Evolutionary conservation across 495 filamentous ascomycete genomes (phyloP), one percentile per base, ranked within the genome.

Genomic region (Clohesyomyces aquaticus): DNA sequence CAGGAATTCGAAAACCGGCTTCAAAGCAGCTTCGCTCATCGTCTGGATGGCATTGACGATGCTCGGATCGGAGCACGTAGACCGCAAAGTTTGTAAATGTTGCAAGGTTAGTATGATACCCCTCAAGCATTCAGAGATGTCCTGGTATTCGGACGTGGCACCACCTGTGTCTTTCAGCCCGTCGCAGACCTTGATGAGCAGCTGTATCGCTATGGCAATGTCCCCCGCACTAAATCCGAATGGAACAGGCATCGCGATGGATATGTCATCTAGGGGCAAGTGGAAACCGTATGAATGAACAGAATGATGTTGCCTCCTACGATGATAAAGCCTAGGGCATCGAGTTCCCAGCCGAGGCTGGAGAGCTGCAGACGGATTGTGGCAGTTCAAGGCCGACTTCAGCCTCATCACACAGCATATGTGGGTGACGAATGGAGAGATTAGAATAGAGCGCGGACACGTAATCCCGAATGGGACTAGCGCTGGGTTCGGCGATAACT

Each of bases 161-260:
- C 50, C 50, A 8, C 50, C 26, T 14, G 50, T 28, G 2, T 28
- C 23, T 12, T 32, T 27, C 10, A 54, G 50, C 3, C 26, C 50
- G 29, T 35, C n/a, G 26, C 38, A 54, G 26, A 54, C 50, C 38
- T 11, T 32, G 25, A 28, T 14, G 50, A 54, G 26, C 9, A 54
- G 26, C 22, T 54, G 12, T n/a, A 54, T 32, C 4, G 50, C 26
- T 32, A n/a, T 29, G 14, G 50, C 50, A 32, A 28, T 29, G 50
- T 54, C 50, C n/a, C 50, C 27, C 16, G 50, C 50, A 10, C 50
- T 54, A 11, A 16, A 54, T 11, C 50, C 50, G n/a, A 54, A 54
- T 10, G 50, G 25, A 28, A 54, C 50, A 14, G 50, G 50, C 50
- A 54, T 54, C 18, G 18, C n/a, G n/a, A n/a, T n/a, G n/a, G n/a